Evolutionary conservation across 192 early-diverging fungal species (phyloP).

Genomic region (Coemansia umbellata): DNA sequence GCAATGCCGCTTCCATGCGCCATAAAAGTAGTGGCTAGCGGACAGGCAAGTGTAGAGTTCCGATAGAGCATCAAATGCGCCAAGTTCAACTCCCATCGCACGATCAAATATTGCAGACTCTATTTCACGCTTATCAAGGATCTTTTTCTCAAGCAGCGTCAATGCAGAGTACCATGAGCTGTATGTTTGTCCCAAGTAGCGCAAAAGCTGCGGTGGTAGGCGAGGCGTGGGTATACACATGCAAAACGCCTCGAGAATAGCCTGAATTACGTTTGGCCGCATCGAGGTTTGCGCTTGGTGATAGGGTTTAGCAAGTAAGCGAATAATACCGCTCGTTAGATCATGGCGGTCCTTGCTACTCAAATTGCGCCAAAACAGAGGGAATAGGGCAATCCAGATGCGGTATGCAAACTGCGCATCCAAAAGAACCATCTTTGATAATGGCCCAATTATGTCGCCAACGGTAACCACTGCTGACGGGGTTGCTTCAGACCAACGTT

Average conservation of each 20-base stretch:
- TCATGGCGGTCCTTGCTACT: slow-evolving; percentile 76
- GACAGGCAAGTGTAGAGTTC: slow-evolving; percentile 79
- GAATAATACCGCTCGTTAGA: slow-evolving; percentile 74
- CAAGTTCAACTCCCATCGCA: slow-evolving; percentile 70
- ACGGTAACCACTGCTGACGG: not conserved
- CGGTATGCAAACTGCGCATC: slow-evolving; percentile 63
- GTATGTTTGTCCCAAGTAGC: slow-evolving; percentile 86
- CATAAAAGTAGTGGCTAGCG: slow-evolving; percentile 92
- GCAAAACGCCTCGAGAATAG: slow-evolving; percentile 82
- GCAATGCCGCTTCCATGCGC: slow-evolving; percentile 86
- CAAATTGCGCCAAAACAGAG: slow-evolving; percentile 75
- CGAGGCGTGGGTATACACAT: slow-evolving; percentile 66
- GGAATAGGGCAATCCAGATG: slow-evolving; percentile 85
- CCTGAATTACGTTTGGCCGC: slow-evolving; percentile 94
- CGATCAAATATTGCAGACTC: slow-evolving; percentile 41
- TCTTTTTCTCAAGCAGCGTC: slow-evolving; percentile 70
- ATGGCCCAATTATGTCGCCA: slow-evolving; percentile 49
- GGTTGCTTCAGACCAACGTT: not conserved
- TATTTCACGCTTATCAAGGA: slow-evolving; percentile 47
- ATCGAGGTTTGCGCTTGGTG: slow-evolving; percentile 73
- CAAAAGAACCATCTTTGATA: slow-evolving; percentile 66
- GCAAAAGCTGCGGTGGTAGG: slow-evolving; percentile 90
- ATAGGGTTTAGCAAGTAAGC: slow-evolving; percentile 87
- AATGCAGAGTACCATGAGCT: slow-evolving; percentile 90
- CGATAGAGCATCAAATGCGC: slow-evolving; percentile 83